Percentiles rank a stretch among this genome's conserved stretches.
Conservation (phyloP, 2,329 filamentous ascomycete species). For the Sphaerulina vaccinii region DNA sequence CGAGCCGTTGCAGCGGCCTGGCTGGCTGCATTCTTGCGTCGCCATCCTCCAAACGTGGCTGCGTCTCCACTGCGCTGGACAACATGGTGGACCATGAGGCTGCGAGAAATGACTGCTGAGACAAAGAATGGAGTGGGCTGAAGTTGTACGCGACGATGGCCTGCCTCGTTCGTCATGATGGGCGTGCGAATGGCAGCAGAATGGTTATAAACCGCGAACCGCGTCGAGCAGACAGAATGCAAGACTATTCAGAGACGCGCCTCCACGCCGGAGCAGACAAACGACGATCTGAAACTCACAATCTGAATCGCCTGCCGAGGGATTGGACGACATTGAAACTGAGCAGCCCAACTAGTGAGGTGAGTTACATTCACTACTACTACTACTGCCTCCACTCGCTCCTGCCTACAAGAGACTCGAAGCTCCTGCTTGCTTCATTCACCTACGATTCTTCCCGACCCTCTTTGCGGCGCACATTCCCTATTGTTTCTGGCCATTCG, state of each 20-base stretch:
- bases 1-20: conserved; percentile 12
- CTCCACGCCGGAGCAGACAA: conserved; percentile 13
- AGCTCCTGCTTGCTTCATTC: conserved; percentile 1
- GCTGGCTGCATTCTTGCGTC: conserved; percentile 22
- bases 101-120: conserved; percentile 24
- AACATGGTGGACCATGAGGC: conserved; percentile 23
- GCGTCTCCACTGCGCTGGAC: conserved; percentile 7
- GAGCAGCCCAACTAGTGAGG: not conserved
- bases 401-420: conserved; percentile 8
- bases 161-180: conserved; percentile 1
- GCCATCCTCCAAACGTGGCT: conserved; percentile 3
- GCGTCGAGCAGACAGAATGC: conserved; percentile 1
- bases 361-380: not conserved
- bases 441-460: conserved; percentile 7
- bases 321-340: conserved; percentile 16
- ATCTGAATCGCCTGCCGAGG: conserved; percentile 6
- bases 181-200: not conserved
- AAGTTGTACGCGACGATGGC: not conserved
- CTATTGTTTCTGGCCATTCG: not conserved
- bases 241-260: conserved; percentile 11
- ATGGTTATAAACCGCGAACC: not conserved
- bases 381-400: conserved; percentile 4
- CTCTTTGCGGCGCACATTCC: not conserved
- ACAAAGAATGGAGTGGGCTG: conserved; percentile 20
- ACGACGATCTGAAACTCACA: conserved; percentile 18